Conservation (phyloP, 2,329 filamentous ascomycete genomes). For the Sphaerulina vaccinii region DNA sequence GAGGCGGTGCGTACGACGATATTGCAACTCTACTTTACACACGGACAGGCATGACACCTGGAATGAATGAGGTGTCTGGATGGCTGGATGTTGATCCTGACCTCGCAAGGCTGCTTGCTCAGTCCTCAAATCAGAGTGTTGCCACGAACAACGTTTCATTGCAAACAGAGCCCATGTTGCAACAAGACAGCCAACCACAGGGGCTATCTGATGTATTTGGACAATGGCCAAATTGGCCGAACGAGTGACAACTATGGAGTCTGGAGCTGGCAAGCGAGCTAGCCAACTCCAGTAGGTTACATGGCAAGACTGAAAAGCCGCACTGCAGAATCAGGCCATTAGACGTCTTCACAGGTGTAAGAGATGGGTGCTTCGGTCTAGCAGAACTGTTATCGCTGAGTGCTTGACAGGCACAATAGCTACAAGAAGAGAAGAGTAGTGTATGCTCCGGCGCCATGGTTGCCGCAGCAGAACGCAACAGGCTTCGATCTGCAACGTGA, state of each 20-base stretch:
- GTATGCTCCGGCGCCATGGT: no score
- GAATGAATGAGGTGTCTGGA: slow-evolving; percentile 3
- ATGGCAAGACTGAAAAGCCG: not conserved
- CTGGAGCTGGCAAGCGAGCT: not conserved
- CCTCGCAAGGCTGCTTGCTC: not conserved
- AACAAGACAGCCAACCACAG: not conserved
- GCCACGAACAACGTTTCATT: no score
- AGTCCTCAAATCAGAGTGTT: not conserved
- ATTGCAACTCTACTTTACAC: slow-evolving; percentile 9
- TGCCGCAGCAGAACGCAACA: not conserved
- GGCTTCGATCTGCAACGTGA: no score
- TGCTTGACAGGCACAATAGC: not conserved
- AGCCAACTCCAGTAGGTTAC: not conserved
- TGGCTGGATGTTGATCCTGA: slow-evolving; percentile 5
- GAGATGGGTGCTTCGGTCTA: not conserved
- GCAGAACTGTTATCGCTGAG: not conserved
- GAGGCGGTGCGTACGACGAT: slow-evolving; percentile 14
- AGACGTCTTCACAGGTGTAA: not conserved
- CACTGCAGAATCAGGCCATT: not conserved
- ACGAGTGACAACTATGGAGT: not conserved
- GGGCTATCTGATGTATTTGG: not conserved
- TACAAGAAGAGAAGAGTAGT: not conserved
- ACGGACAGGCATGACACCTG: slow-evolving; percentile 2
- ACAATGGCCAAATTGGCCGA: not conserved
- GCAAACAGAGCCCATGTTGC: not conserved